Base-by-base conservation (phyloP, 2,329 filamentous ascomycete genomes). In the Ceratocystis smalleyi region DNA sequence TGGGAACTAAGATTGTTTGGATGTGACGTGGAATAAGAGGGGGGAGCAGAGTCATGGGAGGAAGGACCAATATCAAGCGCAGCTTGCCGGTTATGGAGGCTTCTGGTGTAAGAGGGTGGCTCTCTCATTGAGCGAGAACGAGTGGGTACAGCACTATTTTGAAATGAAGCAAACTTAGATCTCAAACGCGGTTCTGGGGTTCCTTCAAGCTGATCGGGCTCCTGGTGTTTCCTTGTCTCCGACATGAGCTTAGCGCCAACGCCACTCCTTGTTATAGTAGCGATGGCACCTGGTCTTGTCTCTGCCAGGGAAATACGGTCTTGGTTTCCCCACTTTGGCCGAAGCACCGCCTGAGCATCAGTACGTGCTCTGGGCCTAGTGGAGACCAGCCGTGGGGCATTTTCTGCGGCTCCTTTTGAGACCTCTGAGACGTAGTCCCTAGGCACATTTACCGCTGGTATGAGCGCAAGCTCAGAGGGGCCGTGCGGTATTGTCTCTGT, bases 201-300 rank as follows among this genome's bases (percentile, higher is more conserved):
- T 62, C 62, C 65, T 59, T 62, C 61, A n/a, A 62, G 59, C n/a
- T 66, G 65, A 66, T 66, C 65, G 64, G 60, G 62, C 62, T 66
- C 62, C 35, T 47, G 17, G 47, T 40, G 62, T 64, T 62, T 62
- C 61, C 64, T 57, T 57, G 30, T 40, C 49, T 27, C 19, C 43
- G 60, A 45, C 43, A 49, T 47, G 19, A 35, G 60, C n/a, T 47
- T 47, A 62, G 60, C 43, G 15, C 45, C 27, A 62, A 17, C 27
- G 27, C 54, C 54, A 57, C 6, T 57, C 54, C 54, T 57, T 57
- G 54, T 57, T n/a, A 22, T 35, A n/a, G 15, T 24, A 62, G 60
- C 15, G 27, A 30, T 47, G 45, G 43, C 32, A 62, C 45, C 60
- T 32, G 60, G n/a, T 6, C 60, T 51, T 62, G 60, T 49, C 27